Conservation (phyloP, 495 filamentous ascomycete species). For the Aspergillus homomorphus region DNA sequence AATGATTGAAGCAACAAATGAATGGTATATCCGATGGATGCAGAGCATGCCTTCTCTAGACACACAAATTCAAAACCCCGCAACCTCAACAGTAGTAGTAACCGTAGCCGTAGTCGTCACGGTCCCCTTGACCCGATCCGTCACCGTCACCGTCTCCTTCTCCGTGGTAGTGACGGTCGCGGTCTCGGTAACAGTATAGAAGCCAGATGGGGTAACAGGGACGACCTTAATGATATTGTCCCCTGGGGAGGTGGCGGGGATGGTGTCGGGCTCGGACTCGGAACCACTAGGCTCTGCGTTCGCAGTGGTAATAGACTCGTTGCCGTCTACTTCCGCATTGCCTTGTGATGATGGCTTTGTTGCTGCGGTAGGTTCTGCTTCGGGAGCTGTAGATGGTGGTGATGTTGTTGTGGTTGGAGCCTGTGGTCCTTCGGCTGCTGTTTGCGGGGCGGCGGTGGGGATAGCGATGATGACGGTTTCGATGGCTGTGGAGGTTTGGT, state of each 20-base stretch:
- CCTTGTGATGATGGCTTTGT: neutral
- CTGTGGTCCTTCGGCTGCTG: neutral
- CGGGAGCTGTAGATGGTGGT: neutral
- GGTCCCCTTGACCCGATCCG: conserved; percentile 10
- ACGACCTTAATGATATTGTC: conserved; percentile 2
- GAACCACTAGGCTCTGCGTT: neutral
- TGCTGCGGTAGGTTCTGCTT: neutral
- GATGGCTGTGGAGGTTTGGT: conserved; percentile 4
- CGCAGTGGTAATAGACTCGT: neutral
- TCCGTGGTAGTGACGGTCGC: conserved; percentile 12
- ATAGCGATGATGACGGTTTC: neutral
- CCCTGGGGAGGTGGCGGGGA: neutral
- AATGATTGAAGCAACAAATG: too few species aligned
- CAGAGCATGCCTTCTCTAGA: neutral
- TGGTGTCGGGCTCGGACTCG: neutral
- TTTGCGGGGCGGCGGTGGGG: neutral
- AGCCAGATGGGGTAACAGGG: conserved; percentile 11
- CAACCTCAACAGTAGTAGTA: conserved; percentile 5
- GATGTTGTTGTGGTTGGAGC: neutral
- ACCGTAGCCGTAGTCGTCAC: conserved; percentile 19
- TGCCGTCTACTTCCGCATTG: too few species aligned
- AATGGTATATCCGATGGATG: too few species aligned
- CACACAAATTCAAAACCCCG: neutral
- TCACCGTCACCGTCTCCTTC: conserved; percentile 15
- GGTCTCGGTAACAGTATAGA: conserved; percentile 12